phyloP scores from a whole-genome alignment of 495 filamentous ascomycete species.

The Parachaetomium inaequale region DNA sequence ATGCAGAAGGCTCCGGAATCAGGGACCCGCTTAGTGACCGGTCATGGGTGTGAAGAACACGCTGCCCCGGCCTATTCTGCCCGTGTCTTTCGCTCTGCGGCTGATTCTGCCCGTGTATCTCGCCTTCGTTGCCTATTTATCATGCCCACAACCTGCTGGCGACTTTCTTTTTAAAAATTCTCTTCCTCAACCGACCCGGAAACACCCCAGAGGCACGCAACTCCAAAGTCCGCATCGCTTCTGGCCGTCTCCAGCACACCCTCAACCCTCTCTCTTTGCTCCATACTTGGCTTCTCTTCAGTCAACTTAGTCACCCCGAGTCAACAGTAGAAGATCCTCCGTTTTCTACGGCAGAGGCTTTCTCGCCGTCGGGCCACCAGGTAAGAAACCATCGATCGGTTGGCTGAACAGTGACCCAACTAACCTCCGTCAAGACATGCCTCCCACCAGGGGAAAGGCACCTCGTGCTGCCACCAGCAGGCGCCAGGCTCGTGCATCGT shows the following conservation, averaged over 20 bases:
- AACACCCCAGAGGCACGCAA: not conserved
- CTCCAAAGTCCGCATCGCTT: not conserved
- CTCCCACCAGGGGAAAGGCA: not conserved
- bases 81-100: not conserved
- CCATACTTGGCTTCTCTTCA: not conserved
- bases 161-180: not conserved
- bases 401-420: not conserved
- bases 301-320: not conserved
- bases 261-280: not conserved
- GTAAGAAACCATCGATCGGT: not conserved
- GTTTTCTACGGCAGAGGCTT: not conserved
- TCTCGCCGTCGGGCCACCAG: not conserved
- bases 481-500: not conserved
- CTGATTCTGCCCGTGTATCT: not conserved
- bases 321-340: not conserved
- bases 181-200: not conserved
- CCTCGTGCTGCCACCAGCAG: not conserved
- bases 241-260: not conserved
- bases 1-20: not conserved
- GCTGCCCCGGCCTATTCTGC: not conserved
- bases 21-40: not conserved
- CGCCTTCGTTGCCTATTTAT: not conserved
- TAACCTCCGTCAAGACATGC: constrained; percentile 10
- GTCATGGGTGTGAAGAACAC: not conserved
- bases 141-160: not conserved